phyloP scores from a whole-genome alignment of 2,329 filamentous ascomycete species.

The Thelonectria discophora region DNA sequence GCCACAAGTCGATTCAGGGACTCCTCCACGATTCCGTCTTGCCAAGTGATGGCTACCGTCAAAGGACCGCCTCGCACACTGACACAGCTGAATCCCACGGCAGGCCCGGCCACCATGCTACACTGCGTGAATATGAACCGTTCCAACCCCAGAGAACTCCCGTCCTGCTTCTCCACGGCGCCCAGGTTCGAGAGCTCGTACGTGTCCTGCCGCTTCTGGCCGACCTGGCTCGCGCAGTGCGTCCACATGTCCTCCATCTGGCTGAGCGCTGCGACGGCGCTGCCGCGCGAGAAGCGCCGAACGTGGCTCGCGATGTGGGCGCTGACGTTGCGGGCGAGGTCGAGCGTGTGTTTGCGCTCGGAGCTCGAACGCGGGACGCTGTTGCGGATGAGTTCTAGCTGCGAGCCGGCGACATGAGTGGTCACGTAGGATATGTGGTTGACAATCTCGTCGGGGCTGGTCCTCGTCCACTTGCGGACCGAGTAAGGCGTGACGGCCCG shows the following conservation, averaged over 20 bases:
- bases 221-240: slow-evolving; percentile 5
- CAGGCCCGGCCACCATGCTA: slow-evolving; percentile 20
- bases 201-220: background rate
- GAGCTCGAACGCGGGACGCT: background rate
- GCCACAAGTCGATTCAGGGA: slow-evolving; percentile 6
- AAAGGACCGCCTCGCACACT: slow-evolving; percentile 15
- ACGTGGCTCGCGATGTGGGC: slow-evolving; percentile 5
- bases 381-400: background rate
- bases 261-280: background rate
- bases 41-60: slow-evolving; percentile 21
- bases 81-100: slow-evolving; percentile 23
- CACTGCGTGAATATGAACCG: slow-evolving; percentile 24
- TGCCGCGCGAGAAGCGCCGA: slow-evolving; percentile 18
- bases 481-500: slow-evolving; percentile 22
- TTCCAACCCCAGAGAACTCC: background rate
- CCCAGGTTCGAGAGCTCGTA: slow-evolving; percentile 32
- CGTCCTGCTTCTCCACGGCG: background rate
- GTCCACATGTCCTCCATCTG: background rate
- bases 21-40: slow-evolving; percentile 13
- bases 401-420: background rate
- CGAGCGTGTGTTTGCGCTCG: slow-evolving; percentile 1
- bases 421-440: slow-evolving; percentile 23
- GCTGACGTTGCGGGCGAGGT: slow-evolving; percentile 2
- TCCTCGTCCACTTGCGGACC: background rate
- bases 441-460: background rate